A percentile compares a stretch with the other conserved stretches of the same genome.
Evolutionary conservation across 2,329 filamentous ascomycete species (phyloP).

Genomic region (Exophiala sideris): DNA sequence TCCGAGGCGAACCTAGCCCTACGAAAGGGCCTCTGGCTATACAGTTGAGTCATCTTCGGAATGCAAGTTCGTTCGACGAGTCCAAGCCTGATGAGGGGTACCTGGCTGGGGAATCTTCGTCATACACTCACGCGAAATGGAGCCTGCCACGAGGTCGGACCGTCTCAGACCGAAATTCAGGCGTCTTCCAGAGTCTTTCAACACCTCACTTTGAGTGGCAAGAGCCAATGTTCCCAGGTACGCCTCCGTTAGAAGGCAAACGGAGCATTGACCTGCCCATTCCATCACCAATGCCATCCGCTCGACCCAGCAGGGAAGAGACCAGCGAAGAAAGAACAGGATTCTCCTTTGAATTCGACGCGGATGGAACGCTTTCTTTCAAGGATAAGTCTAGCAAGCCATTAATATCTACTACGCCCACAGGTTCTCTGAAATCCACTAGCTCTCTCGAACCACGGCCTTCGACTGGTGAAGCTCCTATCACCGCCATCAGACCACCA

Average conservation of each 20-base stretch:
- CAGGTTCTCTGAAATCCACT: conserved; percentile 15
- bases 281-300: conserved; percentile 15
- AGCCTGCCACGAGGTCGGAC: conserved; percentile 76
- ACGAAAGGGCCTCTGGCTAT: conserved; percentile 11
- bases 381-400: conserved; percentile 3
- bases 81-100: conserved; percentile 22
- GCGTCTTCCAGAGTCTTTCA: conserved; percentile 55
- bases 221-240: conserved; percentile 48
- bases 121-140: conserved; percentile 86
- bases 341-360: conserved; percentile 24
- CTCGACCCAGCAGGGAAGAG: conserved; percentile 22
- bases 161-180: conserved; percentile 63
- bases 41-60: conserved; percentile 16
- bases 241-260: conserved; percentile 32
- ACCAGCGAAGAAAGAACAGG: conserved; percentile 13
- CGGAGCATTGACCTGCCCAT: conserved; percentile 14
- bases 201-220: conserved; percentile 63
- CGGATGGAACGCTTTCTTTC: conserved; percentile 8
- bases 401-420: conserved; percentile 18
- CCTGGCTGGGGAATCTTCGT: conserved; percentile 48
- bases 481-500: conserved; percentile 10
- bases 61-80: conserved; percentile 26
- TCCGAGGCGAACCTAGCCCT: conserved; percentile 23
- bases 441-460: conserved; percentile 12
- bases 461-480: conserved; percentile 12